Conservation (phyloP, 2,329 filamentous ascomycete genomes). For the Blastomyces gilchristii region DNA sequence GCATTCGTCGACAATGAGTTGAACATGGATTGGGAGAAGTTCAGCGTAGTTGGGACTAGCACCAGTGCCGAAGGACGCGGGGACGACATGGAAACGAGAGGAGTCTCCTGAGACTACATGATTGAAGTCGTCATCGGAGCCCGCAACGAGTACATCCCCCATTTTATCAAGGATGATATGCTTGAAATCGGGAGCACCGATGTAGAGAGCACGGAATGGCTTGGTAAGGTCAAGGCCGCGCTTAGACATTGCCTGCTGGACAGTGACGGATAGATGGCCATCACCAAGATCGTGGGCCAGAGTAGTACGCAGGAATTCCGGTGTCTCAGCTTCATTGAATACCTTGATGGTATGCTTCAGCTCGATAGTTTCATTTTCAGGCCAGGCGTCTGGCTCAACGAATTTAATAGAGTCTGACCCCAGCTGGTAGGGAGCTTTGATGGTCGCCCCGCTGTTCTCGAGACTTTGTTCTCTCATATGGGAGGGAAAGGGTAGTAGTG, state of each 20-base stretch:
- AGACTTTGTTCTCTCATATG: constrained; percentile 4
- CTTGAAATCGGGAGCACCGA: constrained; percentile 31
- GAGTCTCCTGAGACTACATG: constrained; percentile 30
- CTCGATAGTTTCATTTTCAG: constrained; percentile 31
- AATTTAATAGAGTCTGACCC: constrained; percentile 34
- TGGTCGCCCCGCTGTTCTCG: neutral
- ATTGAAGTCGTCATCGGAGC: constrained; percentile 25
- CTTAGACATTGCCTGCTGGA: constrained; percentile 37
- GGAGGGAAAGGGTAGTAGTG: neutral
- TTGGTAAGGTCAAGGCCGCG: constrained; percentile 31
- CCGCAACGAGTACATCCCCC: constrained; percentile 38
- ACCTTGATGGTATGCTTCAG: constrained; percentile 35
- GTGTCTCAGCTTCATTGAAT: constrained; percentile 25
- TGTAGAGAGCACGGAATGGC: constrained; percentile 37
- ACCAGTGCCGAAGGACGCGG: constrained; percentile 38
- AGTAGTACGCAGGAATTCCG: constrained; percentile 19
- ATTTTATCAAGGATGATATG: constrained; percentile 39
- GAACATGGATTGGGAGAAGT: constrained; percentile 38
- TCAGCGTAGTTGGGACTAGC: constrained; percentile 39
- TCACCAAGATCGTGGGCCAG: constrained; percentile 22
- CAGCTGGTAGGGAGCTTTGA: constrained; percentile 4
- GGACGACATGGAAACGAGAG: constrained; percentile 40
- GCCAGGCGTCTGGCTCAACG: constrained; percentile 33
- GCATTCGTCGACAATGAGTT: constrained; percentile 41
- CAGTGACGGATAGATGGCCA: constrained; percentile 29